Evolutionary conservation across 139 green algal genomes (phyloP).

Genomic region (Chlamydomonas asymmetrica): DNA sequence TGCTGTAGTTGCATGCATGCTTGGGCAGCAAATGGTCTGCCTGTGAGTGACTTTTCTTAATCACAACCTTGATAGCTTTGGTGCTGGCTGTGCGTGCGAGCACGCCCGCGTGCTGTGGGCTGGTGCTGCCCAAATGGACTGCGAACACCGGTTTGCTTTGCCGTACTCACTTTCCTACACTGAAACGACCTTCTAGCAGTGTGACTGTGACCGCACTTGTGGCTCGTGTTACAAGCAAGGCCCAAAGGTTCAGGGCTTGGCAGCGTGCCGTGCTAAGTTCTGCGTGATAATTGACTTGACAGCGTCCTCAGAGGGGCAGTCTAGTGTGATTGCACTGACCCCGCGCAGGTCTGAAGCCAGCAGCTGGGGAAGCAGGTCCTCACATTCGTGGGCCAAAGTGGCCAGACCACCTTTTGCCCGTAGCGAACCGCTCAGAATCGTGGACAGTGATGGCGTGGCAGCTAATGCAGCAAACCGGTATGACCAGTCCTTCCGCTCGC

Average conservation of each 20-base stretch:
- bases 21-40: not conserved
- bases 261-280: not conserved
- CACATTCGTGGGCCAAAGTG: constrained; percentile 2
- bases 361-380: constrained; percentile 5
- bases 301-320: constrained; percentile 3
- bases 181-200: too few relatives aligned
- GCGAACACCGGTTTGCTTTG: not conserved
- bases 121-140: not conserved
- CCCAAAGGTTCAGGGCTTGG: not conserved
- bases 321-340: constrained; percentile 1
- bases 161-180: not conserved
- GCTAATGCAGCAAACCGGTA: not conserved
- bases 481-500: not conserved
- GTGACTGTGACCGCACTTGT: too few relatives aligned
- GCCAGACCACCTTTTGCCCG: not conserved
- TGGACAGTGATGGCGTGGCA: constrained; percentile 2
- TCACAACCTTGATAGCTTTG: not conserved
- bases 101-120: not conserved
- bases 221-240: too few relatives aligned
- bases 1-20: not conserved
- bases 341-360: constrained; percentile 4
- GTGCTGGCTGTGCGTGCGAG: not conserved
- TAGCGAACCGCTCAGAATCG: not conserved
- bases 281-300: not conserved
- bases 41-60: not conserved